phyloP scores from a whole-genome alignment of 2,329 filamentous ascomycete species.

The Nigrograna mackinnonii region DNA sequence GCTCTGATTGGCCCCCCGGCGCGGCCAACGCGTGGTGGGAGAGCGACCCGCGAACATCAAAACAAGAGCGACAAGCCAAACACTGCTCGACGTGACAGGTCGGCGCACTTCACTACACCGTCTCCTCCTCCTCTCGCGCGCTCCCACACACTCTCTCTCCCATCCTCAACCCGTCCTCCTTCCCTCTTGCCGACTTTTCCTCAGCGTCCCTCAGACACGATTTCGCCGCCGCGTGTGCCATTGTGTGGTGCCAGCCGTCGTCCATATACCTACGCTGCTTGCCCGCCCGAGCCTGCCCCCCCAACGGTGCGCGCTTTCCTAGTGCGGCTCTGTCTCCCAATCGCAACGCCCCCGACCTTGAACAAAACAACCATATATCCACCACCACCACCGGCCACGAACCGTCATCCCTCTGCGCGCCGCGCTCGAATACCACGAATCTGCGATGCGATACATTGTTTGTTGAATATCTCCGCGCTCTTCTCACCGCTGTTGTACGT shows the following conservation, averaged over 20 bases:
- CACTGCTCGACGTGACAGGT: slow-evolving; percentile 2
- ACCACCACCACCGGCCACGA: not conserved
- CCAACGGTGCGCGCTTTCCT: not conserved
- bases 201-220: too few relatives aligned
- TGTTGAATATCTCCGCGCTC: too few relatives aligned
- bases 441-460: too few relatives aligned
- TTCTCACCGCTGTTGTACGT: too few relatives aligned
- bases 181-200: too few relatives aligned
- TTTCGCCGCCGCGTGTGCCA: too few relatives aligned
- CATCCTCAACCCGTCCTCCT: too few relatives aligned
- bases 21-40: slow-evolving; percentile 1
- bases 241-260: too few relatives aligned
- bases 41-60: slow-evolving; percentile 1
- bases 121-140: not conserved
- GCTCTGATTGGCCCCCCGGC: slow-evolving; percentile 1
- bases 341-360: not conserved
- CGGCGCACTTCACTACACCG: not conserved
- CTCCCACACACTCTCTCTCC: not conserved
- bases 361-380: not conserved
- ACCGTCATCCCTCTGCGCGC: not conserved
- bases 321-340: not conserved
- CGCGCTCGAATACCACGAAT: too few relatives aligned
- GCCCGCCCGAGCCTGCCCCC: not conserved
- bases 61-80: slow-evolving; percentile 5
- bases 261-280: too few relatives aligned